Evolutionary conservation across 352 stramenopile species (phyloP).

Genomic region (Blastocystis sp.): DNA sequence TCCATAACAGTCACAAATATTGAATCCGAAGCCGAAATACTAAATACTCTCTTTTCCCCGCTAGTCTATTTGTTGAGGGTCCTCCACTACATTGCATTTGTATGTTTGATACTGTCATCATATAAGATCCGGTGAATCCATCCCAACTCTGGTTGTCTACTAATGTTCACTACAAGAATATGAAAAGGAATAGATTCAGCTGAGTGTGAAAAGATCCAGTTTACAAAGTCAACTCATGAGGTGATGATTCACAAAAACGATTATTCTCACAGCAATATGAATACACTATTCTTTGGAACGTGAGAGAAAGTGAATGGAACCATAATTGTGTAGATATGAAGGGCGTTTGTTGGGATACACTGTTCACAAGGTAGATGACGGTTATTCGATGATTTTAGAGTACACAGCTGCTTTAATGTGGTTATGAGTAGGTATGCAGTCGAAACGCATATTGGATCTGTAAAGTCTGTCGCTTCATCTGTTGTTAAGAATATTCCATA

Average conservation of each 20-base stretch:
- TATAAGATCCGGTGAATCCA: too few relatives aligned
- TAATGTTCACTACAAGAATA: too few relatives aligned
- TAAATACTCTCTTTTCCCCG: too few relatives aligned
- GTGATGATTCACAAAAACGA: neutral
- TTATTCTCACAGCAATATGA: conserved; percentile 15
- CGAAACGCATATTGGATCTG: conserved; percentile 59
- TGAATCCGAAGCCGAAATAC: neutral
- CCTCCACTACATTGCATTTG: too few relatives aligned
- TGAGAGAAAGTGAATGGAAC: neutral
- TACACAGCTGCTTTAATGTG: neutral
- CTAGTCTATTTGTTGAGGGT: too few relatives aligned
- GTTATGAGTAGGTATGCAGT: conserved; percentile 53
- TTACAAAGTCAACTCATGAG: too few relatives aligned
- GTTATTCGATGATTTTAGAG: conserved; percentile 8
- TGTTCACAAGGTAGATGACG: conserved; percentile 3
- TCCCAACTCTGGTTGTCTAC: too few relatives aligned
- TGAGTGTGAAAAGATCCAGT: too few relatives aligned
- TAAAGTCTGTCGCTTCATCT: neutral
- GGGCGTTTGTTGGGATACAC: conserved; percentile 46
- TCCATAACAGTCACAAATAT: neutral
- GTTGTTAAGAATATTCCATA: conserved; percentile 28
- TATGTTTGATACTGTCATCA: too few relatives aligned
- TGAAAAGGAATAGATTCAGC: too few relatives aligned
- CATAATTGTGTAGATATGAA: conserved; percentile 38
- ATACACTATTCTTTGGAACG: conserved; percentile 63